Percentiles rank a stretch among this genome's conserved stretches.
Conservation (phyloP, 805 yeast genomes). For the Ogataea neopini region DNA sequence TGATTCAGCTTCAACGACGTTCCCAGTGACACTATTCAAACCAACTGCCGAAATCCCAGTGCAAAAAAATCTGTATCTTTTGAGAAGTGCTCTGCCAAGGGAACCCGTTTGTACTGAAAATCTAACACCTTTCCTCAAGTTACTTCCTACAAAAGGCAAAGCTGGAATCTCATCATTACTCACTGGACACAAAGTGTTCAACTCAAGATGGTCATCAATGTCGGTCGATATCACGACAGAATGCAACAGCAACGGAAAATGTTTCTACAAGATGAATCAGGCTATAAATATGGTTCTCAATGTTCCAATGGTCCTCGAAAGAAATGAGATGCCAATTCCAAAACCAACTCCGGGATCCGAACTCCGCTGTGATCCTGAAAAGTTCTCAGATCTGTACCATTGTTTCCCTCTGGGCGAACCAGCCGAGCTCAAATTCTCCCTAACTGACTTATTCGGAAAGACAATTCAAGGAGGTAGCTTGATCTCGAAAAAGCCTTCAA, state of each 20-base stretch:
- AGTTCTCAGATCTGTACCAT: conserved; percentile 57
- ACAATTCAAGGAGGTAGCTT: conserved; percentile 63
- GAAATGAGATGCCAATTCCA: conserved; percentile 70
- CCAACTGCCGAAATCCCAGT: conserved; percentile 29
- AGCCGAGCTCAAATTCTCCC: conserved; percentile 46
- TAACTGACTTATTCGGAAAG: conserved; percentile 72
- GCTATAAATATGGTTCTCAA: conserved; percentile 72
- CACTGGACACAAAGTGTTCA: conserved; percentile 89
- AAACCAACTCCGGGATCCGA: conserved; percentile 70
- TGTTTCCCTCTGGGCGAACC: conserved; percentile 77
- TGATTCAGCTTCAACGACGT: conserved; percentile 75
- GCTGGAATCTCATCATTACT: conserved; percentile 83
- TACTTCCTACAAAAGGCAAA: conserved; percentile 89
- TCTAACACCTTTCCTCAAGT: conserved; percentile 86
- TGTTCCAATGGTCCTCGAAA: conserved; percentile 64
- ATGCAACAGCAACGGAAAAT: conserved; percentile 43
- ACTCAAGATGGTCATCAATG: conserved; percentile 93
- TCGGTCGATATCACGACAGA: conserved; percentile 73
- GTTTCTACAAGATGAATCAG: conserved; percentile 60
- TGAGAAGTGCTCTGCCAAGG: conserved; percentile 87
- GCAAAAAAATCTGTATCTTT: conserved; percentile 48
- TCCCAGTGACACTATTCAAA: conserved; percentile 48
- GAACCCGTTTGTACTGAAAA: conserved; percentile 98
- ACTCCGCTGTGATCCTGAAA: conserved; percentile 71
- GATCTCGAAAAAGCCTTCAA: conserved; percentile 46